phyloP scores from a whole-genome alignment of 345 rosid species.

The Capsella bursapastoris region DNA sequence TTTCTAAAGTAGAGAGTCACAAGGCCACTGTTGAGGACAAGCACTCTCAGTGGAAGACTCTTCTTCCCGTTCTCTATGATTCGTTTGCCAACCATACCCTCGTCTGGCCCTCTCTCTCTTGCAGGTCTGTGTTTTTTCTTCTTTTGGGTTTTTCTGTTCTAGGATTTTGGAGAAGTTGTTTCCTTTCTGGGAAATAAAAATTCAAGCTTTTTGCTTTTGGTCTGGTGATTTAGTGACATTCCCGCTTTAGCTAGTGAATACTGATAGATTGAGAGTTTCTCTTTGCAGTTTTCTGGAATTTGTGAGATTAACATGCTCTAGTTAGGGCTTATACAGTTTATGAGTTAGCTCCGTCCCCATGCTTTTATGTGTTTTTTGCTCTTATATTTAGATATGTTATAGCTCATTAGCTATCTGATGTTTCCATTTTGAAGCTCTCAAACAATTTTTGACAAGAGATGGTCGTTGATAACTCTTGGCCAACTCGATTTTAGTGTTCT shows the following conservation, averaged over 20 bases:
- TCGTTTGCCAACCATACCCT: conserved; percentile 89
- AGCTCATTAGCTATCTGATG: neutral
- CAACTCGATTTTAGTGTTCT: conserved; percentile 5
- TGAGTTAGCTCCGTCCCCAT: conserved; percentile 2
- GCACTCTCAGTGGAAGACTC: conserved; percentile 84
- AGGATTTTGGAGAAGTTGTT: conserved; percentile 32
- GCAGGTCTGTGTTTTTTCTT: conserved; percentile 54
- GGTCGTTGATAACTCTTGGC: conserved; percentile 3
- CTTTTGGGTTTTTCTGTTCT: conserved; percentile 2
- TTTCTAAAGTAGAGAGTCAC: conserved; percentile 42
- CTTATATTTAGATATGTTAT: neutral
- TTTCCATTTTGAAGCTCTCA: conserved; percentile 7
- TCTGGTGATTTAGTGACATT: conserved; percentile 1
- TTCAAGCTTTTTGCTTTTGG: conserved; percentile 15
- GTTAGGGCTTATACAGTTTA: neutral
- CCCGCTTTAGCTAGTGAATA: neutral
- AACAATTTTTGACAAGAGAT: conserved; percentile 6
- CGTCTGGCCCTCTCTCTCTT: conserved; percentile 97
- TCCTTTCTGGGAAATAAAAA: conserved; percentile 14
- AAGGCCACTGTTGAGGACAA: conserved; percentile 70
- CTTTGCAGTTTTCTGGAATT: neutral
- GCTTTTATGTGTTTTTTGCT: neutral
- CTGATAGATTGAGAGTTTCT: conserved; percentile 5
- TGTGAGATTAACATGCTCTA: conserved; percentile 12
- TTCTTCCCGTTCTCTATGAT: conserved; percentile 92